Evolutionary conservation across 139 green algal species (phyloP), one percentile per base, ranked within the genome.

Genomic region (Limnomonas spitsbergensis): DNA sequence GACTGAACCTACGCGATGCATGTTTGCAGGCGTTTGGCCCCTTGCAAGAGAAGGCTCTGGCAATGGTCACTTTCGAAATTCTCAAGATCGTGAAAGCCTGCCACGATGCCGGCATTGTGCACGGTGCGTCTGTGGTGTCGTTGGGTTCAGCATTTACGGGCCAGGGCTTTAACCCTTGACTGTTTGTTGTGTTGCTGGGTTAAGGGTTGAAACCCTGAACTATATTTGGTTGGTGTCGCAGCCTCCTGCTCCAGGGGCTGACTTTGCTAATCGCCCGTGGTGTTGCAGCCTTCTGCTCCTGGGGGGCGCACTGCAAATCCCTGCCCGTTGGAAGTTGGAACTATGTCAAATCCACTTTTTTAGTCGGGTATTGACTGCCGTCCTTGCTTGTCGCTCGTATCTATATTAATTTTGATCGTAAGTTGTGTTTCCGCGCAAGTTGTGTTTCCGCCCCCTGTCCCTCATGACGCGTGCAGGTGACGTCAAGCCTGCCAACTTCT

Each of bases 1-100:
- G n/a, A n/a, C n/a, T n/a, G n/a, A n/a, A n/a, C n/a, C n/a, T n/a
- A n/a, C n/a, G n/a, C n/a, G n/a, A n/a, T n/a, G n/a, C n/a, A n/a
- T n/a, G n/a, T n/a, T n/a, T n/a, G 34, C 74, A 83, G 70, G 47
- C 56, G 2, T 75, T 81, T 29, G 75, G 79, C 0, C 34, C 74
- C 2, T 42, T 87, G 0, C 73, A 78, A 29, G 83, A 84, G 72
- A 42, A 47, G 4, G 66, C 53, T 39, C 53, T 84, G 36, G 78
- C 78, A 1, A 4, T 73, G 0, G 83, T 90, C 1, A 81, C 81
- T 0, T 72, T 80, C 1, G 86, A 90, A 35, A 78, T 88, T 2
- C 42, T 87, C 9, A 76, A 83, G 54, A 40, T 85, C 14, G 76
- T 87, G 1, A 61, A 73, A 1, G 53, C 74, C 20, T 90, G 86